These are phyloP conservation scores for Peltaster fructicola DNA, from an alignment of 2,329 filamentous ascomycete species.

Conservation along the genomic window DNA sequence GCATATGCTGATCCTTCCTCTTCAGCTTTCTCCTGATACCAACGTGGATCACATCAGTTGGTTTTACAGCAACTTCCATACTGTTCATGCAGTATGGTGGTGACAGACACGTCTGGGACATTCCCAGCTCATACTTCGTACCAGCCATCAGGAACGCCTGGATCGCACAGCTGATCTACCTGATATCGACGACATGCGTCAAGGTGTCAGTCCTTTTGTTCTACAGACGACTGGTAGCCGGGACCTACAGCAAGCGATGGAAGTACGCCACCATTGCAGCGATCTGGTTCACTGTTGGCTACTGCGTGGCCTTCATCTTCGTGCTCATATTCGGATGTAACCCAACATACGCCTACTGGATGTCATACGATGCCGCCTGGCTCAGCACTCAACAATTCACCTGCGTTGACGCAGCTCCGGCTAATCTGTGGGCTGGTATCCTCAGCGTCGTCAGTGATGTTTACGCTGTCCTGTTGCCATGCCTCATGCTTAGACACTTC, in stretches of 20 bases:
- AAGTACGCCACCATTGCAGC: constrained; percentile 20
- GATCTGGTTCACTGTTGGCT: constrained; percentile 23
- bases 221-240: constrained; percentile 24
- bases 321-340: constrained; percentile 7
- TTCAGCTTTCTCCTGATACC: constrained; percentile 5
- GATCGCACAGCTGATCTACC: constrained; percentile 18
- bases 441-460: constrained; percentile 9
- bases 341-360: constrained; percentile 9
- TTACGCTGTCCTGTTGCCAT: constrained; percentile 10
- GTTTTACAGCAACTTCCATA: too few species aligned
- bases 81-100: too few species aligned
- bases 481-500: constrained; percentile 27
- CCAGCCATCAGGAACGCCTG: constrained; percentile 11
- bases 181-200: constrained; percentile 16
- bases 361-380: constrained; percentile 6
- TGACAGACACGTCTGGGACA: constrained; percentile 21
- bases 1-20: too few species aligned
- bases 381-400: constrained; percentile 10
- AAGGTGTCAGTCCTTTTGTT: constrained; percentile 24
- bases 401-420: constrained; percentile 13
- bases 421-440: constrained; percentile 10
- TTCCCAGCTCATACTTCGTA: constrained; percentile 7
- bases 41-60: constrained; percentile 7
- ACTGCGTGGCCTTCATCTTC: constrained; percentile 21
- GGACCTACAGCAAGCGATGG: constrained; percentile 20